phyloP scores from a whole-genome alignment of 495 filamentous ascomycete genomes.

The Neurospora sublineolata region DNA sequence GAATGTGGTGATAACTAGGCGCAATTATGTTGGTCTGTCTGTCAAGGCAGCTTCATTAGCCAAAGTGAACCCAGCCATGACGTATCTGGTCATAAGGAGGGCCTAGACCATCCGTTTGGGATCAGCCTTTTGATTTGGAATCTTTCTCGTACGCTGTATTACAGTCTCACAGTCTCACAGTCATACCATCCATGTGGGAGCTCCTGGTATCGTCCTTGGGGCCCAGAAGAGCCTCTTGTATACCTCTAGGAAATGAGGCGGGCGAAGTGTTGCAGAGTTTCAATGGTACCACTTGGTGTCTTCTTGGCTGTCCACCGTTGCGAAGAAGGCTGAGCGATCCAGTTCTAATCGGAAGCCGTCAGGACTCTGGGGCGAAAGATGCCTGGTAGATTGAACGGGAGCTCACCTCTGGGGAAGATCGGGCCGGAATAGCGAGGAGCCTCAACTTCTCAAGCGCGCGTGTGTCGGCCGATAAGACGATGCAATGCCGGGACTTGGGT shows the following conservation, averaged over 20 bases:
- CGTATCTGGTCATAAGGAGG: neutral
- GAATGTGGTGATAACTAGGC: neutral
- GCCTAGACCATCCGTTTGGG: neutral
- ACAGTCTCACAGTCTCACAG: neutral
- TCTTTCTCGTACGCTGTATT: neutral
- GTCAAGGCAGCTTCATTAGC: neutral
- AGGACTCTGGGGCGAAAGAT: neutral
- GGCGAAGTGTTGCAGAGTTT: neutral
- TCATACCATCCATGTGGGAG: neutral
- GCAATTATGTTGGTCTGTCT: neutral
- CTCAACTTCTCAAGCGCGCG: neutral
- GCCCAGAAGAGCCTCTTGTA: neutral
- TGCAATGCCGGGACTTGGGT: neutral
- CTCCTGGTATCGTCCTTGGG: neutral
- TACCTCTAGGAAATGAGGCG: neutral
- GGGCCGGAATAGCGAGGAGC: neutral
- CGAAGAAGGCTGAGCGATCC: neutral
- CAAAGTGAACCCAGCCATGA: neutral
- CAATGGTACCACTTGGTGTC: neutral
- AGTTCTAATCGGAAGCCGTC: neutral
- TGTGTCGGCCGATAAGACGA: neutral
- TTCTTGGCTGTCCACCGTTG: neutral
- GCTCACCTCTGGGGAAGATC: neutral
- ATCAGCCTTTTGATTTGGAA: neutral
- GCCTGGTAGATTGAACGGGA: neutral